These are phyloP conservation scores for Cruciata laevipes DNA, from an alignment of 257 asterid genomes.

Conservation along the genomic window DNA sequence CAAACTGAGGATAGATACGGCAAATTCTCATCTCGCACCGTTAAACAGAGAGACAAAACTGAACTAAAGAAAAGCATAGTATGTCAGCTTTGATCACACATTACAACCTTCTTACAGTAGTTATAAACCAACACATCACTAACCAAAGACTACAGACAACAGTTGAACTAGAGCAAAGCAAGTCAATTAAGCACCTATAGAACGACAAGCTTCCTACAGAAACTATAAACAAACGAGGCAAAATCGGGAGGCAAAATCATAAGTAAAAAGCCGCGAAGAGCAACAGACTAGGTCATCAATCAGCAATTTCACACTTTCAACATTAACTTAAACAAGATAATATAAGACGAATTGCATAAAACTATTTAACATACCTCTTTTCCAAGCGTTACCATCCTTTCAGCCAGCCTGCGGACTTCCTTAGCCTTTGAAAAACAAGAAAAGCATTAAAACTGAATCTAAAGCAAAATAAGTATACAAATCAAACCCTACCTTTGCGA, in stretches of 20 bases:
- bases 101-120: too few species aligned
- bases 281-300: neutral
- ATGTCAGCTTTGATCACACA: neutral
- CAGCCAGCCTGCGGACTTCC: slow-evolving; percentile 95
- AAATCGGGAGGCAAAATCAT: neutral
- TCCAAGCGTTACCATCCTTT: slow-evolving; percentile 94
- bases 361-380: slow-evolving; percentile 49
- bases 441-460: neutral
- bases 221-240: neutral
- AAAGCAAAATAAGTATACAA: neutral
- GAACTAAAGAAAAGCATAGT: too few species aligned
- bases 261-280: too few species aligned
- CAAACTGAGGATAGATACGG: too few species aligned
- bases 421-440: slow-evolving; percentile 51
- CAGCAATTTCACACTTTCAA: too few species aligned
- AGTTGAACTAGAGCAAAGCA: neutral
- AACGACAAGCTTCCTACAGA: neutral
- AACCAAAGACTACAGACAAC: neutral
- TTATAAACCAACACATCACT: neutral
- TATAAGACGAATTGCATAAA: too few species aligned
- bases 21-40: too few species aligned
- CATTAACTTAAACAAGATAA: too few species aligned
- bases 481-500: slow-evolving; percentile 51
- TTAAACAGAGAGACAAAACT: too few species aligned
- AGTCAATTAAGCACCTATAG: neutral